These are phyloP conservation scores for Aspergillus texensis DNA, from an alignment of 2,329 filamentous ascomycete genomes.

Conservation along the genomic window DNA sequence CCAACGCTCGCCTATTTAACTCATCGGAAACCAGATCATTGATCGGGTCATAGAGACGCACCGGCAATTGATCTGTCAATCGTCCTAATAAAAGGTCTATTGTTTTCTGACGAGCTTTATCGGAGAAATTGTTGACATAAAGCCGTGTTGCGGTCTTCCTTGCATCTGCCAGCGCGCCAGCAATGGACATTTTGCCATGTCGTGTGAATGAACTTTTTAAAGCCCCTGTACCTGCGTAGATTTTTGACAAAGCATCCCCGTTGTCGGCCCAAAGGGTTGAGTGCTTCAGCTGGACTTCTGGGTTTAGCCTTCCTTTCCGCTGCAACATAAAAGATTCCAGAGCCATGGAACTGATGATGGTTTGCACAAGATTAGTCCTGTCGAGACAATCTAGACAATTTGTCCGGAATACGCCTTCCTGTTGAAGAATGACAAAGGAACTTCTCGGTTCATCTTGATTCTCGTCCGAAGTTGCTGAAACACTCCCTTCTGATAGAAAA, in stretches of 20 bases:
- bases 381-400: conserved; percentile 97
- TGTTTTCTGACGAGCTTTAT: conserved; percentile 88
- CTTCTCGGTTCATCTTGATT: conserved; percentile 43
- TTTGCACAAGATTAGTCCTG: conserved; percentile 93
- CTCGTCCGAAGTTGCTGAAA: conserved; percentile 40
- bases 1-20: conserved; percentile 63
- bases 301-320: conserved; percentile 66
- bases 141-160: conserved; percentile 91
- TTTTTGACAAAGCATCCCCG: conserved; percentile 88
- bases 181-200: conserved; percentile 91
- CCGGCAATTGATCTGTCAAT: conserved; percentile 78
- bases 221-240: conserved; percentile 94
- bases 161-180: conserved; percentile 90
- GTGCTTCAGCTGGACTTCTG: conserved; percentile 90
- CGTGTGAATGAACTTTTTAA: conserved; percentile 94
- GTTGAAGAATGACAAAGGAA: conserved; percentile 74
- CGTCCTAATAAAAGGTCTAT: conserved; percentile 91
- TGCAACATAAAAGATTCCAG: conserved; percentile 81
- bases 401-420: conserved; percentile 93
- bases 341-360: conserved; percentile 91
- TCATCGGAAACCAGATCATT: conserved; percentile 86
- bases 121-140: conserved; percentile 97
- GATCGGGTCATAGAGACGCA: conserved; percentile 89
- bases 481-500: conserved; percentile 76
- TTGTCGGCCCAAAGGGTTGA: conserved; percentile 97